A percentile compares a stretch with the other conserved stretches of the same genome.
Conservation (phyloP, 139 green algal species). For the Ostreobium quekettii region DNA sequence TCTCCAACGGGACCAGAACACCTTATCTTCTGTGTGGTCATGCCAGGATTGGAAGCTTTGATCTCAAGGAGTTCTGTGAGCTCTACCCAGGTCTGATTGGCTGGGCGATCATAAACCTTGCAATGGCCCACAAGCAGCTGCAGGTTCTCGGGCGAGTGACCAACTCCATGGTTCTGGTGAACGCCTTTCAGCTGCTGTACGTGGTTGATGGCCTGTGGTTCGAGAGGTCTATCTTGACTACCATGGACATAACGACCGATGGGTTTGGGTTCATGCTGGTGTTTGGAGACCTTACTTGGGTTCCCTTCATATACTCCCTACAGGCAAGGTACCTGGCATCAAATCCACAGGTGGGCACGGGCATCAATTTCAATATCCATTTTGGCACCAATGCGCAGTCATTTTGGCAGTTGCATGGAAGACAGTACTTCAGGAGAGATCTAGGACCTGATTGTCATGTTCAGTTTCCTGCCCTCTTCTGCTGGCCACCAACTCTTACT, state of each 20-base stretch:
- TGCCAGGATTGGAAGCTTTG: slow-evolving; percentile 44
- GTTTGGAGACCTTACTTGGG: slow-evolving; percentile 93
- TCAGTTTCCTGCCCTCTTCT: not conserved
- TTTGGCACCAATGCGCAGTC: not conserved
- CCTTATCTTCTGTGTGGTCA: not conserved
- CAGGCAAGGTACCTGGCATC: slow-evolving; percentile 72
- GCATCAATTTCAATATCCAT: not conserved
- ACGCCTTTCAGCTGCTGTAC: slow-evolving; percentile 65
- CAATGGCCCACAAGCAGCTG: slow-evolving; percentile 62
- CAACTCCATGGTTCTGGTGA: slow-evolving; percentile 70
- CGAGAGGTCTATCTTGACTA: slow-evolving; percentile 83
- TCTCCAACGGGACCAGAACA: not conserved
- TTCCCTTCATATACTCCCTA: slow-evolving; percentile 94
- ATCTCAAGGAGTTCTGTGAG: slow-evolving; percentile 93
- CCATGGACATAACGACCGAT: slow-evolving; percentile 98
- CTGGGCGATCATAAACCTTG: slow-evolving; percentile 47
- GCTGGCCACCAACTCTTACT: not conserved
- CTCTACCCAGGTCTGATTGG: slow-evolving; percentile 78
- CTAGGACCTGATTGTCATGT: too few species aligned
- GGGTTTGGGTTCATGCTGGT: slow-evolving; percentile 98
- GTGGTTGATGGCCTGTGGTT: slow-evolving; percentile 49
- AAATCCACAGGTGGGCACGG: slow-evolving; percentile 31
- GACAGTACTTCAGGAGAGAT: slow-evolving; percentile 5
- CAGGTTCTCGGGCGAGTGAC: slow-evolving; percentile 36
- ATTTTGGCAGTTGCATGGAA: not conserved